phyloP scores from a whole-genome alignment of 257 asterid genomes.

The Fraxinus anomala region DNA sequence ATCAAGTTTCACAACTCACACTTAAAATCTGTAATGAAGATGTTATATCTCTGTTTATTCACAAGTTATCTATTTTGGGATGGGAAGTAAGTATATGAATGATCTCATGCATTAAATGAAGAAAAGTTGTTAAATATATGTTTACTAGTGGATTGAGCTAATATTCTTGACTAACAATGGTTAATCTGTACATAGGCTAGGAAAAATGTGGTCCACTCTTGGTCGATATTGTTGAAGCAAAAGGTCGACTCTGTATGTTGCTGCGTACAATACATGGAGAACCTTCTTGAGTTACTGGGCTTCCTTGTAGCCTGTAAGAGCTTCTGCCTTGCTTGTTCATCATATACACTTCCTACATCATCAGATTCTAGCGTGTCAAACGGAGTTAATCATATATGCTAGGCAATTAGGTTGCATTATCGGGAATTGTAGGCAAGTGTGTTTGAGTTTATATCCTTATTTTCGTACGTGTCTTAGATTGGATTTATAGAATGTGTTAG shows the following conservation, averaged over 20 bases:
- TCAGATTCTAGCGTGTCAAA: too few relatives aligned
- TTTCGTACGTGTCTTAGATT: too few relatives aligned
- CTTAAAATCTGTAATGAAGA: conserved; percentile 83
- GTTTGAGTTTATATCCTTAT: too few relatives aligned
- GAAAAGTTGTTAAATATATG: conserved; percentile 8
- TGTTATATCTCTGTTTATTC: conserved; percentile 82
- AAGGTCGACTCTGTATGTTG: conserved; percentile 66
- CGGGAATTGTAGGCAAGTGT: too few relatives aligned
- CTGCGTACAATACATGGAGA: conserved; percentile 85
- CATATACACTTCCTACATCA: too few relatives aligned
- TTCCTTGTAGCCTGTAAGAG: conserved; percentile 87
- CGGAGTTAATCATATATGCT: too few relatives aligned
- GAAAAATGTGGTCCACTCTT: conserved; percentile 83
- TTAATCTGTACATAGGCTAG: conserved; percentile 63
- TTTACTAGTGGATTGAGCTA: conserved; percentile 19
- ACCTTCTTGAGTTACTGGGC: conserved; percentile 89
- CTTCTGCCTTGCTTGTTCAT: background rate
- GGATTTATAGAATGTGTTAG: too few relatives aligned
- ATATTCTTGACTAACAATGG: conserved; percentile 31
- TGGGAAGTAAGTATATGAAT: conserved; percentile 83
- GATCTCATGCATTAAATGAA: background rate
- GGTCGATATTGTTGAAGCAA: conserved; percentile 91
- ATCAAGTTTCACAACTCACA: conserved; percentile 76
- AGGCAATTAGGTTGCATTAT: too few relatives aligned
- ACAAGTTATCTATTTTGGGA: conserved; percentile 80